Evolutionary conservation across 352 stramenopile species (phyloP).

Genomic region (Thalassiosira sp.): DNA sequence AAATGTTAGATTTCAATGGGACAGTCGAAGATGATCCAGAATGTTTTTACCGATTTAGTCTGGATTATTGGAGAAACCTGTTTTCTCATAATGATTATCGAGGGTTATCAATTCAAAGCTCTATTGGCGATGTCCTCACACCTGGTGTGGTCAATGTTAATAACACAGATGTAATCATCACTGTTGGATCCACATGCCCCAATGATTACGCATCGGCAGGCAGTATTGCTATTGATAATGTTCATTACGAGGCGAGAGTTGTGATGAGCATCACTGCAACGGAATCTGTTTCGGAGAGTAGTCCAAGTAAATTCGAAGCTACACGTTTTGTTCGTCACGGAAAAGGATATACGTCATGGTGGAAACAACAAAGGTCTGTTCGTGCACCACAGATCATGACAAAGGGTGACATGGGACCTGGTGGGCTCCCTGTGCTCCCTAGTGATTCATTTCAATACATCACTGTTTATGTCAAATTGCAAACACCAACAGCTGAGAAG

Average conservation of each 20-base stretch:
- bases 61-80: slow-evolving; percentile 17
- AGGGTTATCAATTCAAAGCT: not conserved
- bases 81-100: slow-evolving; percentile 25
- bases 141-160: not conserved
- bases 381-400: not conserved
- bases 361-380: slow-evolving; percentile 1
- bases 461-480: slow-evolving; percentile 10
- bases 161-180: not conserved
- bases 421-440: not conserved
- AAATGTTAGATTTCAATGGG: slow-evolving; percentile 1
- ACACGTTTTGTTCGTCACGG: slow-evolving; percentile 7
- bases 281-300: too few species aligned
- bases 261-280: too few species aligned
- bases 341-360: slow-evolving; percentile 4
- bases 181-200: not conserved
- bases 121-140: not conserved
- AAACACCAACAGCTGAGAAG: not conserved
- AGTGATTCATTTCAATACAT: not conserved
- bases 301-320: too few species aligned
- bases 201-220: not conserved
- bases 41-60: slow-evolving; percentile 19
- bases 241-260: too few species aligned
- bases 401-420: not conserved
- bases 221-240: not conserved
- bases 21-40: not conserved